These are phyloP conservation scores for Amanita pseudoporphyria DNA, from an alignment of 768 basidiomycete species.

Conservation along the genomic window DNA sequence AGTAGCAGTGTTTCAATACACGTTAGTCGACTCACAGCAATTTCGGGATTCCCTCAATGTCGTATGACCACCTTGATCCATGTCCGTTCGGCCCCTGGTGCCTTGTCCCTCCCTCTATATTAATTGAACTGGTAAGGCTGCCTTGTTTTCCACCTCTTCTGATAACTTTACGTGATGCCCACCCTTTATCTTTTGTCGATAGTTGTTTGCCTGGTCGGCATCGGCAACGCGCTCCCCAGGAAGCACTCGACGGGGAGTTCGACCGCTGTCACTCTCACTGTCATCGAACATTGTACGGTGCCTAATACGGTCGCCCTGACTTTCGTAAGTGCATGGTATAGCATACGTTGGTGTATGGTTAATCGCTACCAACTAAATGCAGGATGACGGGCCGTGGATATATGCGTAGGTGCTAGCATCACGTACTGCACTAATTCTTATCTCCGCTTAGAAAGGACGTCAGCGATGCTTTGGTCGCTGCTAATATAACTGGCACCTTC, in stretches of 20 bases:
- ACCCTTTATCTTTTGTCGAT: too few relatives aligned
- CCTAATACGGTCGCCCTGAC: slow-evolving; percentile 21
- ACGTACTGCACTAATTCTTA: not conserved
- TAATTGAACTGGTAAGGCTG: too few relatives aligned
- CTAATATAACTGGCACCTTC: slow-evolving; percentile 23
- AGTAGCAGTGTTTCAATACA: too few relatives aligned
- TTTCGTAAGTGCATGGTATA: slow-evolving; percentile 15
- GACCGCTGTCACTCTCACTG: slow-evolving; percentile 7
- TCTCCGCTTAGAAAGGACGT: slow-evolving; percentile 10
- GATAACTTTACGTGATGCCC: too few relatives aligned
- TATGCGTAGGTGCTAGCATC: slow-evolving; percentile 9
- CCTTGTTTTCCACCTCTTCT: too few relatives aligned
- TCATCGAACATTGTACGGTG: slow-evolving; percentile 18
- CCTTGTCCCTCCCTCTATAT: too few relatives aligned
- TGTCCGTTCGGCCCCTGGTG: too few relatives aligned
- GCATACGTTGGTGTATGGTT: not conserved
- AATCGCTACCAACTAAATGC: not conserved
- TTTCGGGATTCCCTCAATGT: too few relatives aligned
- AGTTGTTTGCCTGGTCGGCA: not conserved
- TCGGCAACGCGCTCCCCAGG: not conserved
- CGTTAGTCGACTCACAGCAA: too few relatives aligned
- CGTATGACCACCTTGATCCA: too few relatives aligned
- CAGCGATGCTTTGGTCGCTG: slow-evolving; percentile 12
- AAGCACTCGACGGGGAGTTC: not conserved
- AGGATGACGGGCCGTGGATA: slow-evolving; percentile 20